Evolutionary conservation across 768 basidiomycete genomes (phyloP), one percentile per base, ranked within the genome.

Genomic region (Saitozyma podzolica): DNA sequence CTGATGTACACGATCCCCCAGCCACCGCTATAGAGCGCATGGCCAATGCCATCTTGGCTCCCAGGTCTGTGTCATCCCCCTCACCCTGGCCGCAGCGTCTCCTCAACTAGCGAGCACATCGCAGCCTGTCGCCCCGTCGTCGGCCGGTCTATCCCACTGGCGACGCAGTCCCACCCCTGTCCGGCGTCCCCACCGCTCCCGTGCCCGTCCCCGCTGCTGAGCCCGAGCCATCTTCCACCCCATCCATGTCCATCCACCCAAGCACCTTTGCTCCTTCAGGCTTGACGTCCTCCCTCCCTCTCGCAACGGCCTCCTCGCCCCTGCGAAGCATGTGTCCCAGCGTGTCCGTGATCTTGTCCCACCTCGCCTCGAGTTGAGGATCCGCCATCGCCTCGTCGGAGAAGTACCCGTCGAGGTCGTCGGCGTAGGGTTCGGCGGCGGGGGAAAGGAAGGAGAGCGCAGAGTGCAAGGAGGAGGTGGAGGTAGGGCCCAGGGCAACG

Each of bases 351-450:
- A 75, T 47, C 54, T 66, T 68, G 1, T 61, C 65, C 74, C 74
- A 75, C 29, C 71, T 52, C n/a, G 40, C 64, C 41, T 75, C 71
- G 10, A 72, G 19, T 40, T 70, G 62, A 1, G 65, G 60, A 62
- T 74, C 70, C 9, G 17, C 56, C 29, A 64, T 58, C 29, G 61
- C 63, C 17, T 56, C 54, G 8, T 64, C 62, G 8, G 69, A 69
- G 55, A 66, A 64, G 0, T 43, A 17, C 39, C 62, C 66, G 0
- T 62, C 63, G 8, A 48, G 58, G 9, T 54, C 57, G 9, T 29
- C 17, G 40, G 55, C 10, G 41, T 37, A 50, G 8, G n/a, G 2
- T 13, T 61, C 52, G 51, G 47, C 49, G 6, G 60, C 20, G 19
- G 68, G 66, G 11, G 63, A 61, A 6, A 61, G 49, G 54, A 51